Evolutionary conservation across 169 alveolate genomes (phyloP).

Genomic region (Plasmodium gallinaceum): DNA sequence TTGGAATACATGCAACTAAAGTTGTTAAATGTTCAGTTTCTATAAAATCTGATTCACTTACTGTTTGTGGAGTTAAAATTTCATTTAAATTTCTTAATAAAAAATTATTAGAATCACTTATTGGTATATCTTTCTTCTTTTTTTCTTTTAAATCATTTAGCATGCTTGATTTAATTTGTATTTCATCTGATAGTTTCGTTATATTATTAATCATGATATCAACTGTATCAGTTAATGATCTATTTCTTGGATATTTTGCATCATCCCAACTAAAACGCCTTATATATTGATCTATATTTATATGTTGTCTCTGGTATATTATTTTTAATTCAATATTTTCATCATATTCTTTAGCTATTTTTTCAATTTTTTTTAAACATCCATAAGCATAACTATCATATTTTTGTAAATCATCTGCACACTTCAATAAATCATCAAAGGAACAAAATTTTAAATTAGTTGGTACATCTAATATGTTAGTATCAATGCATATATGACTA

Average conservation of each 20-base stretch:
- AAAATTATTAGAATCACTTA: slow-evolving; percentile 75
- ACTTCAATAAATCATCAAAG: slow-evolving; percentile 85
- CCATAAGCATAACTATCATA: slow-evolving; percentile 87
- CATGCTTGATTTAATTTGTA: slow-evolving; percentile 87
- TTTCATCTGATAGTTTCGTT: slow-evolving; percentile 86
- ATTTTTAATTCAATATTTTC: slow-evolving; percentile 83
- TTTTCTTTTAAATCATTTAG: slow-evolving; percentile 87
- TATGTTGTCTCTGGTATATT: slow-evolving; percentile 86
- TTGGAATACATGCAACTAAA: slow-evolving; percentile 87
- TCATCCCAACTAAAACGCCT: slow-evolving; percentile 92
- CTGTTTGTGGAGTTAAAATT: slow-evolving; percentile 89
- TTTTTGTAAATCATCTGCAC: slow-evolving; percentile 89
- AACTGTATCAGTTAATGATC: slow-evolving; percentile 86
- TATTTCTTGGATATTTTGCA: slow-evolving; percentile 89
- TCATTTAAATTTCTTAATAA: slow-evolving; percentile 87
- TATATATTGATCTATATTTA: slow-evolving; percentile 85
- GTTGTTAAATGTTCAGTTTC: slow-evolving; percentile 90
- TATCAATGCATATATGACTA: slow-evolving; percentile 80
- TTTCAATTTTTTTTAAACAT: slow-evolving; percentile 84
- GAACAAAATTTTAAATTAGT: slow-evolving; percentile 87
- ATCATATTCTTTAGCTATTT: slow-evolving; percentile 83
- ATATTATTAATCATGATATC: slow-evolving; percentile 87
- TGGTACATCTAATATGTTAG: slow-evolving; percentile 86
- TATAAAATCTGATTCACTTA: slow-evolving; percentile 84
- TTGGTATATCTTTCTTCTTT: slow-evolving; percentile 71